A percentile compares a stretch with the other conserved stretches of the same genome.
Evolutionary conservation across 495 filamentous ascomycete genomes (phyloP).

Genomic region (Tirmania nivea): DNA sequence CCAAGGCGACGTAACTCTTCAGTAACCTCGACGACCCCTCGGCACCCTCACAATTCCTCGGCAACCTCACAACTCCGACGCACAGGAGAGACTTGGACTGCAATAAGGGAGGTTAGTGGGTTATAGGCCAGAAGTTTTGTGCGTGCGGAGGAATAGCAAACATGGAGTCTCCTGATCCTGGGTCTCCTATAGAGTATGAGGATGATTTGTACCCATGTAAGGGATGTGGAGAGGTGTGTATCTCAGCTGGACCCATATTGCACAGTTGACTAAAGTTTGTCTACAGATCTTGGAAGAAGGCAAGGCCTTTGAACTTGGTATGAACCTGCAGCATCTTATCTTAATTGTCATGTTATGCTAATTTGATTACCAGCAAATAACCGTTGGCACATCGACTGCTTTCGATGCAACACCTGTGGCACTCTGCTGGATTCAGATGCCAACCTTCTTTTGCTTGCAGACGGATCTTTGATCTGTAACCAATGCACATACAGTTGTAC

Average conservation of each 20-base stretch:
- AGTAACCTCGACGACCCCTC: too few species aligned
- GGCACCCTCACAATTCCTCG: too few species aligned
- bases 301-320: conserved; percentile 95
- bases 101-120: too few species aligned
- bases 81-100: too few species aligned
- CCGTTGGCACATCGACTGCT: conserved; percentile 98
- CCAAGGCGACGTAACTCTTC: too few species aligned
- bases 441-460: conserved; percentile 88
- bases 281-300: conserved; percentile 84
- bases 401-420: conserved; percentile 89
- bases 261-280: conserved; percentile 1
- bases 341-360: neutral
- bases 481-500: conserved; percentile 99
- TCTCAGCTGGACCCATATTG: conserved; percentile 5
- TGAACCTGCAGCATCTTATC: conserved; percentile 1
- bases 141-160: conserved; percentile 3
- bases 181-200: conserved; percentile 54
- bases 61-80: too few species aligned
- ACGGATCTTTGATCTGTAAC: conserved; percentile 96
- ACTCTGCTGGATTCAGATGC: conserved; percentile 95
- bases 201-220: conserved; percentile 90
- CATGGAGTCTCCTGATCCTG: conserved; percentile 43
- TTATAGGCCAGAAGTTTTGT: too few species aligned
- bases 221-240: conserved; percentile 78
- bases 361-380: conserved; percentile 50